Evolutionary conservation across 2,329 filamentous ascomycete genomes (phyloP).

Genomic region (Podosphaera aphanis): DNA sequence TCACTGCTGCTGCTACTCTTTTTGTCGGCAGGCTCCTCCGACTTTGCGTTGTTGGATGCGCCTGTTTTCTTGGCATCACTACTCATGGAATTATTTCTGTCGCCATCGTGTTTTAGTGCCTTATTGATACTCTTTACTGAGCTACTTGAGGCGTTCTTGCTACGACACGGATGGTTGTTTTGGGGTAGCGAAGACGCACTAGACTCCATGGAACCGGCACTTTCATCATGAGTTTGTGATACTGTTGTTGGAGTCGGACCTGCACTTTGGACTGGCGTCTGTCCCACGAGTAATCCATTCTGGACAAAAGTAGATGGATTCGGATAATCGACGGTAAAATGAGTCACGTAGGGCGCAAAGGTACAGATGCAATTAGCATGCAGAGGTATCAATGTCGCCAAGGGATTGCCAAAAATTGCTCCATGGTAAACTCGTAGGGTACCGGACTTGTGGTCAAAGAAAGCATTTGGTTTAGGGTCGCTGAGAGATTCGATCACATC

Average conservation of each 20-base stretch:
- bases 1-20: not conserved
- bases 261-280: not conserved
- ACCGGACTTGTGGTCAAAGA: conserved; percentile 28
- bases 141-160: not conserved
- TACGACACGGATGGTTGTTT: not conserved
- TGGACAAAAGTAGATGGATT: not conserved
- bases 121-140: not conserved
- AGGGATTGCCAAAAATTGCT: conserved; percentile 28
- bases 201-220: no score
- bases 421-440: conserved; percentile 34
- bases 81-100: not conserved
- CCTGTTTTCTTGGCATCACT: not conserved
- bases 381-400: conserved; percentile 18
- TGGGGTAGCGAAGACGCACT: not conserved
- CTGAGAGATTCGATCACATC: conserved; percentile 27
- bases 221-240: not conserved
- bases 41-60: not conserved
- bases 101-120: not conserved
- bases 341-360: not conserved
- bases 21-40: not conserved
- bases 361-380: conserved; percentile 19
- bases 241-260: not conserved
- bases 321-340: not conserved
- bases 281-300: not conserved
- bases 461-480: conserved; percentile 35